Conservation (phyloP, 768 basidiomycete genomes). For the Psilocybe tampanensis region DNA sequence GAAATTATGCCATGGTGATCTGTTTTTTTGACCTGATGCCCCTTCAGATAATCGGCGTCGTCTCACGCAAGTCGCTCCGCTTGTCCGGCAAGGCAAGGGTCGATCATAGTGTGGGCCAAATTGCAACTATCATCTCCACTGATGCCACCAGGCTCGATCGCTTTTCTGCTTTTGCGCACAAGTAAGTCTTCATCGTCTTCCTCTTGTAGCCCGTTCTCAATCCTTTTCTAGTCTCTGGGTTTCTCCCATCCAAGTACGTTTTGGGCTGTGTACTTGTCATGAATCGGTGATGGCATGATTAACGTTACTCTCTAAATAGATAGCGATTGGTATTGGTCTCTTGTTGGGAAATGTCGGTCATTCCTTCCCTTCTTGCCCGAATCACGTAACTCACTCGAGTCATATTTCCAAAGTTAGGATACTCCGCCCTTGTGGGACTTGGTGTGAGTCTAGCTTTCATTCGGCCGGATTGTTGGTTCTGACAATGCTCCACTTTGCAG, state of each 20-base stretch:
- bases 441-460: slow-evolving; percentile 27
- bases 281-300: not conserved
- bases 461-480: not conserved
- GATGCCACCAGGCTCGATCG: slow-evolving; percentile 61
- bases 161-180: slow-evolving; percentile 45
- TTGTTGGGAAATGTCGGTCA: slow-evolving; percentile 56
- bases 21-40: too few relatives aligned
- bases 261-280: not conserved
- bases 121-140: slow-evolving; percentile 71
- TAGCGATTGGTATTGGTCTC: slow-evolving; percentile 62
- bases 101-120: slow-evolving; percentile 63
- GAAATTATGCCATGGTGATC: not conserved
- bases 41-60: slow-evolving; percentile 42
- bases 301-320: slow-evolving; percentile 25
- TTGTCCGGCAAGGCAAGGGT: slow-evolving; percentile 61
- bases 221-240: slow-evolving; percentile 51
- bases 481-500: slow-evolving; percentile 20
- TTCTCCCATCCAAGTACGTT: slow-evolving; percentile 54
- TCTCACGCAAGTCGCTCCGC: slow-evolving; percentile 70
- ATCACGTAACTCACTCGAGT: not conserved
- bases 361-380: not conserved
- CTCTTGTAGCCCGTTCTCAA: not conserved
- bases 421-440: slow-evolving; percentile 70
- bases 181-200: slow-evolving; percentile 28
- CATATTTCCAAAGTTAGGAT: slow-evolving; percentile 49